These are phyloP conservation scores for Solanum verrucosum DNA, from an alignment of 257 asterid genomes.

Conservation along the genomic window DNA sequence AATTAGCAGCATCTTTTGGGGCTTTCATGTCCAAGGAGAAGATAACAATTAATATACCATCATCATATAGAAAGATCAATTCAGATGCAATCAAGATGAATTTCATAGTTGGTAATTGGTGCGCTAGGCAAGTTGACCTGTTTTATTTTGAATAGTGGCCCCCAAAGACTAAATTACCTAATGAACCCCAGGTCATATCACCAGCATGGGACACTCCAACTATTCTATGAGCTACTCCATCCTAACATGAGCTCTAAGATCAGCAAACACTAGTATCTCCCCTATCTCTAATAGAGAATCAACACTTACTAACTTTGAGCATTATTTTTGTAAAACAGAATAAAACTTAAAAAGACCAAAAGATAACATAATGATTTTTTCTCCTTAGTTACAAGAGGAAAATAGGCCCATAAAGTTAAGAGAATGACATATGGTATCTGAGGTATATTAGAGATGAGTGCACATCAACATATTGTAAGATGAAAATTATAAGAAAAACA, in stretches of 20 bases:
- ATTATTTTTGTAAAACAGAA: not conserved
- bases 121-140: not conserved
- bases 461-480: not conserved
- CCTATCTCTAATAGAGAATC: not conserved
- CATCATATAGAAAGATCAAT: not conserved
- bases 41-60: constrained; percentile 6
- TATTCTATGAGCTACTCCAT: not conserved
- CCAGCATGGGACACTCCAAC: not conserved
- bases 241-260: not conserved
- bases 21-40: not conserved
- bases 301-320: not conserved
- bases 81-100: not conserved
- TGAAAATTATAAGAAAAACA: not conserved
- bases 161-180: not conserved
- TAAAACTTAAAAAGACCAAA: not conserved
- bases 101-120: not conserved
- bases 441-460: not conserved
- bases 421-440: not conserved
- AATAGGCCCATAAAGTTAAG: not conserved
- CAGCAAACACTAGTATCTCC: not conserved
- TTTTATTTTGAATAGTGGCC: not conserved
- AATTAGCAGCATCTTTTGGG: not conserved
- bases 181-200: not conserved
- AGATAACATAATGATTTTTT: not conserved
- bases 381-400: not conserved